These are phyloP conservation scores for Diaporthe amygdali DNA, from an alignment of 2,329 filamentous ascomycete species.

Conservation along the genomic window DNA sequence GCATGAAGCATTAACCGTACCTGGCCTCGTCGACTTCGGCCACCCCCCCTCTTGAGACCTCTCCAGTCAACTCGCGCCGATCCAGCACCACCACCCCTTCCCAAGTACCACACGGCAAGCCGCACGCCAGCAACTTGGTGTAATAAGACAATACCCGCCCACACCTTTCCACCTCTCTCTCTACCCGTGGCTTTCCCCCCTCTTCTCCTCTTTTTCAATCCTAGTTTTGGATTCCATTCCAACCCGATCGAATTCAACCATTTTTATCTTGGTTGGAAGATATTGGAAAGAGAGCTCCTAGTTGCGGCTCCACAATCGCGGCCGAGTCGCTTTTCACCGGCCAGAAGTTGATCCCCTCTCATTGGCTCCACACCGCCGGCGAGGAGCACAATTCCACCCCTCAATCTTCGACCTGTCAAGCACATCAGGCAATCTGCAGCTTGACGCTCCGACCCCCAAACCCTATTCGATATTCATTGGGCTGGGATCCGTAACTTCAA, in stretches of 20 bases:
- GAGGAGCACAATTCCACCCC: conserved; percentile 16
- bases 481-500: neutral
- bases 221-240: neutral
- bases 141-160: conserved; percentile 25
- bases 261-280: neutral
- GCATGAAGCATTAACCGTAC: conserved; percentile 24
- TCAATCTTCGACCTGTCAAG: conserved; percentile 16
- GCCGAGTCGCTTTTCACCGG: conserved; percentile 16
- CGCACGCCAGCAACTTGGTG: conserved; percentile 23
- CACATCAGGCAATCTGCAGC: conserved; percentile 19
- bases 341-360: conserved; percentile 20
- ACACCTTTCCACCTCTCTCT: conserved; percentile 5
- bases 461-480: conserved; percentile 17
- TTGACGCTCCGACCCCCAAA: conserved; percentile 20
- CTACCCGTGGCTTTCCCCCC: neutral
- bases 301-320: conserved; percentile 23
- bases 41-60: conserved; percentile 23
- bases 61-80: conserved; percentile 24
- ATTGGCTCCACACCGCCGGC: conserved; percentile 17
- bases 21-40: conserved; percentile 20
- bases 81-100: conserved; percentile 13
- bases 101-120: conserved; percentile 20
- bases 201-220: neutral
- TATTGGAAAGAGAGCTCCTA: neutral
- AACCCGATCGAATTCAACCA: neutral